Conservation (phyloP, 139 green algal genomes). For the Chlorella sp. region DNA sequence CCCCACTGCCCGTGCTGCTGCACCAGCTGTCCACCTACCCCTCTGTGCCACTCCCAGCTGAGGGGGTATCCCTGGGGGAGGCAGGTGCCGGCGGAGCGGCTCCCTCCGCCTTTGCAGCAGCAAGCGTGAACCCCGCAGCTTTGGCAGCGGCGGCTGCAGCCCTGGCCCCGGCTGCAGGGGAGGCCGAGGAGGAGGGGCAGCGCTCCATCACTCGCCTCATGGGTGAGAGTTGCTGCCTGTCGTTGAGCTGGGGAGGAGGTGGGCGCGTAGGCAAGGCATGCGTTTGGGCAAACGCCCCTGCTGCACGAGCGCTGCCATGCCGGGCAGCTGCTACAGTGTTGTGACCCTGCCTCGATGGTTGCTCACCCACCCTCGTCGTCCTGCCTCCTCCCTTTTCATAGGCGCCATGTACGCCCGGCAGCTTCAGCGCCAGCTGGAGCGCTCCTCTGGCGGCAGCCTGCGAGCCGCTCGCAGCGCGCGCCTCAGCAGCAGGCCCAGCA, state of each 20-base stretch:
- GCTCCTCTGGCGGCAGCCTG: not conserved
- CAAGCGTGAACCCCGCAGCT: not conserved
- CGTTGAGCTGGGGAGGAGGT: not conserved
- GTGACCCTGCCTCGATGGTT: not conserved
- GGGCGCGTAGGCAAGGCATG: not conserved
- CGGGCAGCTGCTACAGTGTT: not conserved
- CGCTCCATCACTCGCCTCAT: conserved; percentile 2
- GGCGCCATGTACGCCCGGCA: conserved; percentile 16
- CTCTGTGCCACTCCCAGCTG: not conserved
- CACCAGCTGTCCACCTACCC: not conserved
- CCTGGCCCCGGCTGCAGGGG: not conserved
- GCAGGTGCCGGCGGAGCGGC: not conserved
- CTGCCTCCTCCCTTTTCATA: not conserved
- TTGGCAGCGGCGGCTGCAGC: not conserved
- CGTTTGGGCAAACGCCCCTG: not conserved
- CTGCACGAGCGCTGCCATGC: not conserved
- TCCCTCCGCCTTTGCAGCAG: not conserved
- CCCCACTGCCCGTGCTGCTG: not conserved
- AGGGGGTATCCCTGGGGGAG: not conserved
- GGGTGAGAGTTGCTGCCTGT: not conserved
- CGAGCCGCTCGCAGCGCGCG: not conserved
- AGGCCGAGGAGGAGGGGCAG: not conserved
- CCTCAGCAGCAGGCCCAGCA: no score
- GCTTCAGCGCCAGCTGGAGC: conserved; percentile 18
- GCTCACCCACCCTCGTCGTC: not conserved